Evolutionary conservation across 1,284 basidiomycete genomes (phyloP), one percentile per base, ranked within the genome.

Genomic region (Blastosporella zonata): DNA sequence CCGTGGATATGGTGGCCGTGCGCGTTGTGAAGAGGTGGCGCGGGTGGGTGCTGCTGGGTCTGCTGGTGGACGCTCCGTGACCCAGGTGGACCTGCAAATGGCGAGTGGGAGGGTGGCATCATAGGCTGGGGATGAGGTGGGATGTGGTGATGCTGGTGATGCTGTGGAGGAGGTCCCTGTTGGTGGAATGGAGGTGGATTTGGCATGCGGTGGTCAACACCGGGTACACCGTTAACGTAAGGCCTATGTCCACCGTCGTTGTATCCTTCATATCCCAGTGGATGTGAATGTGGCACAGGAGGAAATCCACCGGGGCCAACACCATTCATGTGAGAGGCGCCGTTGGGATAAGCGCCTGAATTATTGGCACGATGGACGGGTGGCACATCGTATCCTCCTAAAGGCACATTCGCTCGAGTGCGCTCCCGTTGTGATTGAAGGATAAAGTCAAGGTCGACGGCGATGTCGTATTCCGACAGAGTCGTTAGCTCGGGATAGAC

Each of bases 401-500:
- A 6, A 10, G 47, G 35, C 13, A 49, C 38, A 25, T 23, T 49
- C 28, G 43, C 47, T 22, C 57, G 49, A 4, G 33, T 37, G 25
- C 55, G 53, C 25, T 59, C 54, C 4, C 55, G 50, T 20, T 59
- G 71, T 52, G 77, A 67, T 49, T 73, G 71, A 54, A 71, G 70
- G 22, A 85, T 67, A 54, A 72, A 75, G 1, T 86, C 80, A 7
- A 84, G 63, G 57, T 86, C 83, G 27, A 64, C 62, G 9, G 69
- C 61, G 18, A 84, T 70, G 43, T 85, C 83, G n/a, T 60, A 59
- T 0, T 70, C 59, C 1, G 78, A 66, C 1, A 85, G 67, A 0
- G 76, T 69, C 2, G 72, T 62, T 17, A 85, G 71, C 50, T 79
- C 75, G 1, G 82, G 82, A 51, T 82, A 83, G 13, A 73, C 67